These are phyloP conservation scores for Trichoderma koningii DNA, from an alignment of 2,329 filamentous ascomycete genomes.

Conservation along the genomic window DNA sequence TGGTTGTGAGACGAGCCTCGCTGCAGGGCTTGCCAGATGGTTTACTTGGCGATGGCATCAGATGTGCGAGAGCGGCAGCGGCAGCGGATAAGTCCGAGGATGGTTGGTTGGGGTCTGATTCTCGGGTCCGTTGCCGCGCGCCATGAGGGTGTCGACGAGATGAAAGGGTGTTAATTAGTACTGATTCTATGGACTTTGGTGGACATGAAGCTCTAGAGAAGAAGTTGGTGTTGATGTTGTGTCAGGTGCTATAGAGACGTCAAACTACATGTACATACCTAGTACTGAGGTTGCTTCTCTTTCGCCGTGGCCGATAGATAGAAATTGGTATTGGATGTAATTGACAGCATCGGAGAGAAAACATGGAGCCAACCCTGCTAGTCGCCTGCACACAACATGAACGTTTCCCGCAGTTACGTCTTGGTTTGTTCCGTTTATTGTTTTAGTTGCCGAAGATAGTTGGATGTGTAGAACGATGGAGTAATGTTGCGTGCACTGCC, in stretches of 20 bases:
- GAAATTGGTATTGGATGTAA: too few relatives aligned
- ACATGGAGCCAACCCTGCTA: too few relatives aligned
- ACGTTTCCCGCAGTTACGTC: too few relatives aligned
- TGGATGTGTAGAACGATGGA: background rate
- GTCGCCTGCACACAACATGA: too few relatives aligned
- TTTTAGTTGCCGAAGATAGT: background rate
- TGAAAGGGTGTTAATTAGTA: slow-evolving; percentile 4
- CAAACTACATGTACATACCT: too few relatives aligned
- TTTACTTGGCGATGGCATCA: slow-evolving; percentile 4
- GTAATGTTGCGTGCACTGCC: slow-evolving; percentile 24
- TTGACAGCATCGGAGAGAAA: too few relatives aligned
- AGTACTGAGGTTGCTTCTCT: too few relatives aligned
- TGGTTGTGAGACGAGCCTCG: slow-evolving; percentile 3
- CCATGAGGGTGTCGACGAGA: background rate
- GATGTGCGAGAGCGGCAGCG: background rate
- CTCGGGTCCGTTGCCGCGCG: slow-evolving; percentile 10
- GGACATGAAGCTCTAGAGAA: background rate
- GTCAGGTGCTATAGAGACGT: background rate
- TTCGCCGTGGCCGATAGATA: too few relatives aligned
- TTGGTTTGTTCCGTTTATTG: too few relatives aligned
- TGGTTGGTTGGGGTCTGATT: background rate
- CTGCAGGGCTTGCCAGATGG: background rate
- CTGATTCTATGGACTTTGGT: background rate
- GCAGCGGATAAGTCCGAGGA: slow-evolving; percentile 16
- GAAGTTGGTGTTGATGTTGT: background rate